Conservation (phyloP, 805 yeast genomes). For the Candida easanensis region DNA sequence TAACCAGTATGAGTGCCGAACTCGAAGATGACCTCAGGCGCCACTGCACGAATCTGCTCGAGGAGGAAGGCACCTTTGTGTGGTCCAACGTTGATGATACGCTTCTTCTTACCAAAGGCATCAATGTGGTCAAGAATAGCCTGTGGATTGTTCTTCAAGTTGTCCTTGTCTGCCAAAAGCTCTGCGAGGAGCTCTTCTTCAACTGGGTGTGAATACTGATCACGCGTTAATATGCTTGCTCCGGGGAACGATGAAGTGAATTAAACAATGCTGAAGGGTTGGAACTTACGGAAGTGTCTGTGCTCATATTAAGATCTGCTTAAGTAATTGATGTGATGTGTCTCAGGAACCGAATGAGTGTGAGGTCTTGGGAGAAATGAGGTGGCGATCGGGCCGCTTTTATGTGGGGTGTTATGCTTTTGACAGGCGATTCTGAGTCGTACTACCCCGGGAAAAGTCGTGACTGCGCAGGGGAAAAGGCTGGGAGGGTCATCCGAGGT, state of each 20-base stretch:
- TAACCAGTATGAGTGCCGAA: slow-evolving; percentile 24
- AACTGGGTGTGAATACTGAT: slow-evolving; percentile 1
- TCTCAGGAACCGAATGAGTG: no score
- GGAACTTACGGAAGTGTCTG: background rate
- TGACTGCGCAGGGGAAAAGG: background rate
- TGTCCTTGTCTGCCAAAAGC: slow-evolving; percentile 5
- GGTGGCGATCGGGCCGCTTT: background rate
- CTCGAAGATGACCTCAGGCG: slow-evolving; percentile 22
- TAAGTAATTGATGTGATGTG: no score
- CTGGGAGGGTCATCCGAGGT: no score
- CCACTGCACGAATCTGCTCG: slow-evolving; percentile 1
- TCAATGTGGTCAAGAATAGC: slow-evolving; percentile 17
- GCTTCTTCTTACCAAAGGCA: slow-evolving; percentile 4
- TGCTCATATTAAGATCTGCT: no score
- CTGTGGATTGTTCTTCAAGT: slow-evolving; percentile 18
- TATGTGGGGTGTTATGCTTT: background rate
- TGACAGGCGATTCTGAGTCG: no score
- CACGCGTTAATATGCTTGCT: background rate
- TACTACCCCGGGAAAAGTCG: background rate
- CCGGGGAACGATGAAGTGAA: background rate
- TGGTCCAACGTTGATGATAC: slow-evolving; percentile 8
- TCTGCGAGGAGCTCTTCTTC: slow-evolving; percentile 8
- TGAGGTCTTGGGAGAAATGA: background rate
- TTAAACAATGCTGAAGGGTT: background rate
- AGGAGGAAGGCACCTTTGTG: slow-evolving; percentile 10